Conservation (phyloP, 2,329 filamentous ascomycete species). For the Beauveria sp. region DNA sequence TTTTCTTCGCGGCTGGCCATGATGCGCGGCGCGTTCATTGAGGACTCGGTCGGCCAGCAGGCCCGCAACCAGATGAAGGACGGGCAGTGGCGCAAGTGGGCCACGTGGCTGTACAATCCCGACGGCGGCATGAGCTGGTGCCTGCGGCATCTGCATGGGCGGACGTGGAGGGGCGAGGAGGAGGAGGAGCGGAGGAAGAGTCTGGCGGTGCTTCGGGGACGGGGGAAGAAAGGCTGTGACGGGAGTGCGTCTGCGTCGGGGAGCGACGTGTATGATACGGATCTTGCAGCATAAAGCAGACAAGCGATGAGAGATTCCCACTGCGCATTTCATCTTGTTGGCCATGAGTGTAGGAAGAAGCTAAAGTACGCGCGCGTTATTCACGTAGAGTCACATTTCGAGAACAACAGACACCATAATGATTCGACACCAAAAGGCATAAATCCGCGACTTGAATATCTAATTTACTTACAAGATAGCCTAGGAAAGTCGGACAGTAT, state of each 20-base stretch:
- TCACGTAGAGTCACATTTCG: no score
- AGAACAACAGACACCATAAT: no score
- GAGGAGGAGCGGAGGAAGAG: constrained; percentile 1
- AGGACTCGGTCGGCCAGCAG: constrained; percentile 47
- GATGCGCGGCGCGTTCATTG: constrained; percentile 45
- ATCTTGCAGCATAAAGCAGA: background rate
- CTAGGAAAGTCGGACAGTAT: no score
- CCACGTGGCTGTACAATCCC: constrained; percentile 48
- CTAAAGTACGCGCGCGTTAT: no score
- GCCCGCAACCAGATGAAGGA: constrained; percentile 50
- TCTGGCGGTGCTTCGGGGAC: background rate
- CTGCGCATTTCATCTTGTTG: background rate
- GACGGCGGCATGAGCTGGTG: constrained; percentile 37
- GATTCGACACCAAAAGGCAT: no score
- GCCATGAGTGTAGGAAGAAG: no score
- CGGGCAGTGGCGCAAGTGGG: constrained; percentile 43
- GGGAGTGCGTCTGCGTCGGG: background rate
- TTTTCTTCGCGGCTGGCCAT: constrained; percentile 44
- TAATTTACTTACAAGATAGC: no score
- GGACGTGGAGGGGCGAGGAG: constrained; percentile 32
- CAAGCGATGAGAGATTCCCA: background rate
- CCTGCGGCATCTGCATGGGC: constrained; percentile 42
- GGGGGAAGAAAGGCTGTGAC: background rate
- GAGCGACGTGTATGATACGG: background rate
- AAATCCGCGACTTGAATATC: no score